phyloP scores from a whole-genome alignment of 2,329 filamentous ascomycete genomes.

The Alternaria sp. region DNA sequence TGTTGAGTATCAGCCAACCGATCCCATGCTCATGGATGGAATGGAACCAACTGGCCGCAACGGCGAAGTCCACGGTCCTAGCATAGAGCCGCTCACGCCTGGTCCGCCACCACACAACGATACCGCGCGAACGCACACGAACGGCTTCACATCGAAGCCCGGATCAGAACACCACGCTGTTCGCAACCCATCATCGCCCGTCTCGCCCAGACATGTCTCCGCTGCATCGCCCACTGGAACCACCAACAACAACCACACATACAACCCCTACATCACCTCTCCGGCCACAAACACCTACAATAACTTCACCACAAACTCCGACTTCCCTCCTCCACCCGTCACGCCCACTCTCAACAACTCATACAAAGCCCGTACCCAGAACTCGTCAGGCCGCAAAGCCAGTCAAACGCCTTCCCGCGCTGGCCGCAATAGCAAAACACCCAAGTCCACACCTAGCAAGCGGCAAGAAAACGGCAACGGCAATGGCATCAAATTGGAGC shows the following conservation, averaged over 20 bases:
- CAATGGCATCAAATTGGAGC: conserved; percentile 37
- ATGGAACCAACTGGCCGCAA: conserved; percentile 16
- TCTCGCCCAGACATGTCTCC: conserved; percentile 25
- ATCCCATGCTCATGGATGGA: conserved; percentile 20
- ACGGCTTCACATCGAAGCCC: conserved; percentile 17
- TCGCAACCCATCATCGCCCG: conserved; percentile 26
- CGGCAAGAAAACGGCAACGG: conserved; percentile 23
- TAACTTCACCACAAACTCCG: conserved; percentile 30
- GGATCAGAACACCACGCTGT: conserved; percentile 13
- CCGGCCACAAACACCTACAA: conserved; percentile 26
- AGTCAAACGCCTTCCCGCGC: conserved; percentile 28
- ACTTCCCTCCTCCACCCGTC: conserved; percentile 29
- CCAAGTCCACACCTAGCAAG: conserved; percentile 37
- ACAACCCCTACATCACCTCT: conserved; percentile 19
- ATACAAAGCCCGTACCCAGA: conserved; percentile 9
- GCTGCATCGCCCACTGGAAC: conserved; percentile 17
- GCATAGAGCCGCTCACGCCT: conserved; percentile 38
- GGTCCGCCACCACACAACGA: conserved; percentile 20
- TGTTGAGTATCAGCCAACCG: conserved; percentile 38
- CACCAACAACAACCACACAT: conserved; percentile 15
- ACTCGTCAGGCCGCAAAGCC: conserved; percentile 25
- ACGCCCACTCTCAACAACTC: conserved; percentile 17
- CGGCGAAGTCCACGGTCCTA: conserved; percentile 22
- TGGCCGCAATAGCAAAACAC: conserved; percentile 34
- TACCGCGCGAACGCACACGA: conserved; percentile 11